Evolutionary conservation across 768 basidiomycete genomes (phyloP).

Genomic region (Erythrobasidium yunnanense): DNA sequence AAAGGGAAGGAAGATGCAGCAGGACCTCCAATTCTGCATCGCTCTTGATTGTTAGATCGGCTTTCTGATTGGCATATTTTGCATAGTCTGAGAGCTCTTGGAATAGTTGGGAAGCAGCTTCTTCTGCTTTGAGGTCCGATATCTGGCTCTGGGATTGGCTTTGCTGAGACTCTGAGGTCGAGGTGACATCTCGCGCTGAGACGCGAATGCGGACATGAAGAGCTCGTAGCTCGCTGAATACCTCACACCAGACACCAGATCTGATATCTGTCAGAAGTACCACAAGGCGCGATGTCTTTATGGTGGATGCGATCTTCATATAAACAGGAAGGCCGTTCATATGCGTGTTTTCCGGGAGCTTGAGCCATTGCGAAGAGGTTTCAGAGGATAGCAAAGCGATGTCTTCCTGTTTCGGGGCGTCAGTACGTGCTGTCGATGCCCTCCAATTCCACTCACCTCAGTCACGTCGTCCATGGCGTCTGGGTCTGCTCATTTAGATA

Average conservation of each 20-base stretch:
- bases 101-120: neutral
- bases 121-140: neutral
- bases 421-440: neutral
- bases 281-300: neutral
- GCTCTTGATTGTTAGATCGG: neutral
- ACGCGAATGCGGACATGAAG: neutral
- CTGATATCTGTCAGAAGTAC: slow-evolving; percentile 15
- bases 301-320: neutral
- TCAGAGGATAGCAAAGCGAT: neutral
- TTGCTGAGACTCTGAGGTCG: neutral
- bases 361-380: neutral
- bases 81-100: neutral
- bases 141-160: neutral
- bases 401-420: neutral
- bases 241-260: slow-evolving; percentile 1
- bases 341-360: neutral
- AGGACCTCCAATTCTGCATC: slow-evolving; percentile 13
- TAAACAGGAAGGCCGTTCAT: neutral
- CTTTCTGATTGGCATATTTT: neutral
- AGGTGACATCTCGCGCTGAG: neutral
- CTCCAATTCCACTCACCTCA: neutral
- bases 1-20: neutral
- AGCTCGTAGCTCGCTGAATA: slow-evolving; percentile 1
- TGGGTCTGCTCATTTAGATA: too few relatives aligned
- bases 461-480: slow-evolving; percentile 20